A percentile compares a stretch with the other conserved stretches of the same genome.
phyloP scores from a whole-genome alignment of 2,329 filamentous ascomycete genomes.

The Colletotrichum incanum region DNA sequence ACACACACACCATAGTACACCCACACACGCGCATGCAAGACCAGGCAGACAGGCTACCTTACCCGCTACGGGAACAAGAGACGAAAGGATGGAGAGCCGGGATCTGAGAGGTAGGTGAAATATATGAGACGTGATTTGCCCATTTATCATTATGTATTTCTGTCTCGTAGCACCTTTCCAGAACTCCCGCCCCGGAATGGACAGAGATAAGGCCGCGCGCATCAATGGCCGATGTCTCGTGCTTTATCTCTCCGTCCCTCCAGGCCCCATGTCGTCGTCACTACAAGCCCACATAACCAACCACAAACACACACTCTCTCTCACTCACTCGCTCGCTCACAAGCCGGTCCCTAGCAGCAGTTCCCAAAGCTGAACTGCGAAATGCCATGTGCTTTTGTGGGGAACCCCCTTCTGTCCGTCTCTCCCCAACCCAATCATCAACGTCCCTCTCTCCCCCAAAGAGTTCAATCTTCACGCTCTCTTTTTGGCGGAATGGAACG shows the following conservation, averaged over 20 bases:
- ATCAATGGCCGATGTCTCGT: constrained; percentile 34
- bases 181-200: constrained; percentile 35
- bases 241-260: constrained; percentile 42
- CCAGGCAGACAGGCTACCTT: background rate
- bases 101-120: constrained; percentile 19
- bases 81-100: background rate
- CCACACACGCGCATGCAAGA: background rate
- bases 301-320: background rate
- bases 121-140: constrained; percentile 47
- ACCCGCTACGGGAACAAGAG: background rate
- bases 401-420: background rate
- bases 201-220: constrained; percentile 51
- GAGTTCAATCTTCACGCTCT: background rate
- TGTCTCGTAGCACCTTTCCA: constrained; percentile 50
- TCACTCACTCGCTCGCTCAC: background rate
- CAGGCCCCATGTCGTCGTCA: constrained; percentile 32
- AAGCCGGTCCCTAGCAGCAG: background rate
- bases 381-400: constrained; percentile 39
- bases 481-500: constrained; percentile 18
- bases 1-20: no score
- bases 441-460: background rate
- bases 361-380: background rate
- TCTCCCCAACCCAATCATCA: background rate
- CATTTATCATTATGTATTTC: constrained; percentile 58
- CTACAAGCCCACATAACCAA: background rate